Conservation (phyloP, 768 basidiomycete genomes). For the Leccinum subtestaceum region DNA sequence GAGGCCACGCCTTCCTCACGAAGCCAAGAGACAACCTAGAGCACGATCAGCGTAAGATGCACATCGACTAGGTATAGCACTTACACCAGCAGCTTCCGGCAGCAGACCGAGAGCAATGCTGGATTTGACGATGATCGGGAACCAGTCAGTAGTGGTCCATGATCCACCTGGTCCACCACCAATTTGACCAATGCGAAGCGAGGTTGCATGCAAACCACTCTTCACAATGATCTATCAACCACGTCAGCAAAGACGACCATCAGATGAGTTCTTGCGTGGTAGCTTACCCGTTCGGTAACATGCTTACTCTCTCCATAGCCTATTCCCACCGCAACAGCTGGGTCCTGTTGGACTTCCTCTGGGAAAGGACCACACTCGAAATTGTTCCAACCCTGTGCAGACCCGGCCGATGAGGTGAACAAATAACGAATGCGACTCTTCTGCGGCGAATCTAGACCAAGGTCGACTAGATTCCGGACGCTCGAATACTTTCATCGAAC, state of each 20-base stretch:
- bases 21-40: slow-evolving; percentile 42
- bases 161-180: slow-evolving; percentile 40
- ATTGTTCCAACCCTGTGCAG: slow-evolving; percentile 32
- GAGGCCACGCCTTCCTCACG: slow-evolving; percentile 39
- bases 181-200: slow-evolving; percentile 47
- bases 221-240: slow-evolving; percentile 35
- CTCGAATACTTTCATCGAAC: slow-evolving; percentile 41
- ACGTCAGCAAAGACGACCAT: background rate
- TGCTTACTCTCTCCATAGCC: slow-evolving; percentile 52
- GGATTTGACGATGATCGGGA: slow-evolving; percentile 42
- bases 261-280: too few species aligned
- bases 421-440: slow-evolving; percentile 30
- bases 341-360: slow-evolving; percentile 34
- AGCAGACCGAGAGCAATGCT: slow-evolving; percentile 29
- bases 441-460: slow-evolving; percentile 31
- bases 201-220: slow-evolving; percentile 36
- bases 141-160: slow-evolving; percentile 47
- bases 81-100: slow-evolving; percentile 32
- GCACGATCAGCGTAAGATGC: background rate
- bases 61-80: too few species aligned
- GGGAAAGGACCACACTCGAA: slow-evolving; percentile 30
- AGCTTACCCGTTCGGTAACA: slow-evolving; percentile 34
- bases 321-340: slow-evolving; percentile 33
- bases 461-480: slow-evolving; percentile 36
- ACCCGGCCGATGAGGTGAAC: slow-evolving; percentile 42